Base-by-base conservation (phyloP, 352 stramenopile species). In the Thalassiosira livingstoniorum region DNA sequence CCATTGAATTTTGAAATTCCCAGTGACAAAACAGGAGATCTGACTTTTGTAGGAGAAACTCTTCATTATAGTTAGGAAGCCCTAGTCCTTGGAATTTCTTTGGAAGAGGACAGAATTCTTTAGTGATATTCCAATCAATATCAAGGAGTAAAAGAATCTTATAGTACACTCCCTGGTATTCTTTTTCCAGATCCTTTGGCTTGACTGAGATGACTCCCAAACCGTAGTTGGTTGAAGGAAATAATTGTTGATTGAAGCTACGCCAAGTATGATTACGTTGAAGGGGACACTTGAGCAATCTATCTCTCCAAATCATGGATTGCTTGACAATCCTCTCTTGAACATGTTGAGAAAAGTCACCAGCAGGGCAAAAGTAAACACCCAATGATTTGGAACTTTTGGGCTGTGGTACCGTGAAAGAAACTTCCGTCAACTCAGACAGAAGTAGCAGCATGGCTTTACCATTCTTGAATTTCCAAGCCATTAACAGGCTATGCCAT, bases 331-430 rank as follows among this genome's bases (percentile, higher is more conserved):
- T 10, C 39, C 57, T 64, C 35, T 35, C 4, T 0, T 51, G 42
- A 5, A 74, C 25, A 31, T 78, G 64, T 11, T 13, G 3, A 0
- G 2, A 60, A 1, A 0, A 4, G 32, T 43, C 32, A 5, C 54
- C 37, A 10, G 2, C 4, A 4, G 68, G 76, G 35, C 10, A 21
- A 39, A 65, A 80, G 32, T 62, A 65, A 4, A 80, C 11, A 0
- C 78, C 78, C 0, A 85, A 45, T 21, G 63, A 73, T 45, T n/a
- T 27, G 2, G 53, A 32, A 0, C 70, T 57, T 47, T 77, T 57
- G 18, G 47, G 70, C n/a, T 80, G 63, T 2, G 62, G 47, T 27
- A 85, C 67, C 0, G n/a, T 34, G 2, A 85, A 32, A n/a, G 75
- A 57, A 55, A 43, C 13, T 5, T 42, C 0, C 0, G 63, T 62